A percentile compares a stretch with the other conserved stretches of the same genome.
These are phyloP conservation scores for Geotrichum armillariae DNA, from an alignment of 1,139 yeast species.

Conservation along the genomic window DNA sequence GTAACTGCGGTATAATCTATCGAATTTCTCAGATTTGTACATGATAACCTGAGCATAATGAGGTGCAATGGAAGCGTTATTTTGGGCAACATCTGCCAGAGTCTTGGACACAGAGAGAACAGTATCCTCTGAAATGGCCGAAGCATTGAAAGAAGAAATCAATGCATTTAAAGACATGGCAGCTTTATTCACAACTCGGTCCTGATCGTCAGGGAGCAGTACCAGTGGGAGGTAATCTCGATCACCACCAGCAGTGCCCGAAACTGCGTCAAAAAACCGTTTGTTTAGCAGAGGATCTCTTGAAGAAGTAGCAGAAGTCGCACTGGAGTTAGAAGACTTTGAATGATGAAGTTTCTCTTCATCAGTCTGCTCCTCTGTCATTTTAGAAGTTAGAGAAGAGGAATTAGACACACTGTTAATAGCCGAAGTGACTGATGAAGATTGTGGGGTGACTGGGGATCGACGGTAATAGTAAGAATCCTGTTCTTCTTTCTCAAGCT, in stretches of 20 bases:
- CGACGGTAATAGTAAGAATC: conserved; percentile 17
- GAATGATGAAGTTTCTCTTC: conserved; percentile 2
- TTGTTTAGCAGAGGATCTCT: conserved; percentile 34
- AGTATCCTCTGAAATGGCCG: conserved; percentile 31
- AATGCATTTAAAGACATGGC: conserved; percentile 35
- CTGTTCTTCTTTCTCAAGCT: conserved; percentile 10
- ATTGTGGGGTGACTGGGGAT: conserved; percentile 3
- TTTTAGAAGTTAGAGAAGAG: conserved; percentile 13
- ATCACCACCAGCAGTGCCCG: conserved; percentile 32
- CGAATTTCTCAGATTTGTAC: conserved; percentile 27
- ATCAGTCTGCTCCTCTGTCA: conserved; percentile 1
- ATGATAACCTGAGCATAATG: conserved; percentile 27
- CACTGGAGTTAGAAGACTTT: conserved; percentile 7
- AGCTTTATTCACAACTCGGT: conserved; percentile 29
- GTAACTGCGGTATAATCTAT: conserved; percentile 23
- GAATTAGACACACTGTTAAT: neutral
- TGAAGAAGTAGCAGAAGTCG: conserved; percentile 17
- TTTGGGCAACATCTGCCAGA: conserved; percentile 27
- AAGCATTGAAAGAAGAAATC: conserved; percentile 33
- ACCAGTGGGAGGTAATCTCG: conserved; percentile 35
- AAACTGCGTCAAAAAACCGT: conserved; percentile 33
- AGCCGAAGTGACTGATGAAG: conserved; percentile 10
- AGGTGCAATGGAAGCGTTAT: conserved; percentile 23
- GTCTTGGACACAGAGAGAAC: conserved; percentile 27
- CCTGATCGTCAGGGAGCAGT: conserved; percentile 32